These are phyloP conservation scores for Pyrrhoderma noxium DNA, from an alignment of 1,284 basidiomycete genomes.

Conservation along the genomic window DNA sequence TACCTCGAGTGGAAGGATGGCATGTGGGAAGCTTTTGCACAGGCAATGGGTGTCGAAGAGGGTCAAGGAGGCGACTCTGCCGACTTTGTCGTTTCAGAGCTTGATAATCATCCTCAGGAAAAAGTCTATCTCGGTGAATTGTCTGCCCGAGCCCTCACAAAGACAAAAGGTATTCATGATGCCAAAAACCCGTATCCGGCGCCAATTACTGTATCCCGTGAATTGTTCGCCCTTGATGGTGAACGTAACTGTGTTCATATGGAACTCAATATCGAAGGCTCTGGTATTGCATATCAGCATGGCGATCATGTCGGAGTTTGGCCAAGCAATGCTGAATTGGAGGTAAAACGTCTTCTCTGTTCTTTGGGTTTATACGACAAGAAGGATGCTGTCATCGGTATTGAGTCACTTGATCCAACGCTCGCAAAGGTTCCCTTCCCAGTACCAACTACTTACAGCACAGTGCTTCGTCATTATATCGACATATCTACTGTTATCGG, in stretches of 20 bases:
- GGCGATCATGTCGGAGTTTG: slow-evolving; percentile 97
- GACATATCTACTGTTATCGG: slow-evolving; percentile 91
- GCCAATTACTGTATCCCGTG: slow-evolving; percentile 69
- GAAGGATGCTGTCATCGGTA: slow-evolving; percentile 77
- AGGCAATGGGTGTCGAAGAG: slow-evolving; percentile 84
- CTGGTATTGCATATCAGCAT: slow-evolving; percentile 97
- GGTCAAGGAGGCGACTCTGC: slow-evolving; percentile 93
- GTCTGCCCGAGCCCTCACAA: slow-evolving; percentile 82
- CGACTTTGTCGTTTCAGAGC: slow-evolving; percentile 88
- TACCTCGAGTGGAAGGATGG: slow-evolving; percentile 99
- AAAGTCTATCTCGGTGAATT: slow-evolving; percentile 92
- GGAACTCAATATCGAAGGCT: slow-evolving; percentile 92
- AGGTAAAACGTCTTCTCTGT: slow-evolving; percentile 85
- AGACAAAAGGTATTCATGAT: slow-evolving; percentile 90
- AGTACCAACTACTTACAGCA: slow-evolving; percentile 89
- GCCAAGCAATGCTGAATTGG: slow-evolving; percentile 90
- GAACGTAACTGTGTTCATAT: slow-evolving; percentile 94
- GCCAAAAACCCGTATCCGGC: slow-evolving; percentile 96
- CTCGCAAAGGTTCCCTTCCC: slow-evolving; percentile 99
- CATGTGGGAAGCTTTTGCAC: slow-evolving; percentile 89
- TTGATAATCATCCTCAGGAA: slow-evolving; percentile 63
- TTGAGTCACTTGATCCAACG: slow-evolving; percentile 94
- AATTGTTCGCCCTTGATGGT: slow-evolving; percentile 72
- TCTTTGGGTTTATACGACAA: slow-evolving; percentile 79
- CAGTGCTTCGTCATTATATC: slow-evolving; percentile 94